These are phyloP conservation scores for Amanita pseudoporphyria DNA, from an alignment of 768 basidiomycete genomes.

Conservation along the genomic window DNA sequence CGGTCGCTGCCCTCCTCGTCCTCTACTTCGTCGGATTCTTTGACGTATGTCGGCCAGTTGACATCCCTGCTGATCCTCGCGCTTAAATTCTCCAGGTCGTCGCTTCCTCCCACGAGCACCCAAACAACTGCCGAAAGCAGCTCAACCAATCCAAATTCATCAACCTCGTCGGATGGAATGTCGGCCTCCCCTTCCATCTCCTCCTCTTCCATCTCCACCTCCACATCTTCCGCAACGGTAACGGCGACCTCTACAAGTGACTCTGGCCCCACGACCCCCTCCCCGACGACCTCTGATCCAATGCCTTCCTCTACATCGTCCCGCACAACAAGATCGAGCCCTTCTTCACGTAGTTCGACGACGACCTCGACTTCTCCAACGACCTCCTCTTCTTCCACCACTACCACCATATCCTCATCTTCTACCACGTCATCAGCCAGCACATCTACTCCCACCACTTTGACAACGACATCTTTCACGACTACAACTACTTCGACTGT, in stretches of 20 bases:
- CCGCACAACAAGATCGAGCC: neutral
- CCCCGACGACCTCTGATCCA: neutral
- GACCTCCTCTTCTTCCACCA: slow-evolving; percentile 3
- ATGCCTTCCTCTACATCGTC: slow-evolving; percentile 6
- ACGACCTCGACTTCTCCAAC: neutral
- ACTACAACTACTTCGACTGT: slow-evolving; percentile 13
- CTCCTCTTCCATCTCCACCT: slow-evolving; percentile 2
- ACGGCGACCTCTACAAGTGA: slow-evolving; percentile 1
- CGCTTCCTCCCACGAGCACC: slow-evolving; percentile 9
- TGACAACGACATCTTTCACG: slow-evolving; percentile 10
- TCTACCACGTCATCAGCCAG: slow-evolving; percentile 9
- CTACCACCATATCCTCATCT: slow-evolving; percentile 9
- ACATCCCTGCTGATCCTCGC: slow-evolving; percentile 8
- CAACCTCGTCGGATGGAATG: too few relatives aligned
- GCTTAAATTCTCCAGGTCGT: neutral
- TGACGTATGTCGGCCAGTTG: slow-evolving; percentile 7
- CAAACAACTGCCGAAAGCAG: neutral
- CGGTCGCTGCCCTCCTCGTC: slow-evolving; percentile 7
- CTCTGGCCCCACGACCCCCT: neutral
- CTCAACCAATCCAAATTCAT: slow-evolving; percentile 9
- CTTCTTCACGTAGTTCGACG: neutral
- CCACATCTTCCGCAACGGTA: neutral
- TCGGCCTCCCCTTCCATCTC: slow-evolving; percentile 1
- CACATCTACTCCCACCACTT: slow-evolving; percentile 11
- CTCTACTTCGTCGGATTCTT: slow-evolving; percentile 10